Percentiles rank a stretch among this genome's conserved stretches.
These are phyloP conservation scores for Mucor plumbeus DNA, from an alignment of 371 early-diverging fungal species.

Conservation along the genomic window DNA sequence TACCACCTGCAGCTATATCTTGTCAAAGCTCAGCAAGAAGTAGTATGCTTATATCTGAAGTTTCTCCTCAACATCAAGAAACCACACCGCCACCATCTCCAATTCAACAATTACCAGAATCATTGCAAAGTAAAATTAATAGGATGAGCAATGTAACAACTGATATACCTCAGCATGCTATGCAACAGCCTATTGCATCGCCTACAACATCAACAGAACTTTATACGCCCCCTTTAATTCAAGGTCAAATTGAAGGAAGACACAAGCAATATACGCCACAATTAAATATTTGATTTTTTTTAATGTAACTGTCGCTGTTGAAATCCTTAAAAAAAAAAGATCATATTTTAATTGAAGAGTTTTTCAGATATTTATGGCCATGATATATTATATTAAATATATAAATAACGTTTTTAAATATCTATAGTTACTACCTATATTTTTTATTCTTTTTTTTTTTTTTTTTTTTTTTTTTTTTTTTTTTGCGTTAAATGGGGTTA, in stretches of 20 bases:
- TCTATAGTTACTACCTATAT: too few species aligned
- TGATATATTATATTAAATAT: too few species aligned
- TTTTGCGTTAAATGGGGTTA: too few species aligned
- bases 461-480: too few species aligned
- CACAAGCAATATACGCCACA: slow-evolving; percentile 6
- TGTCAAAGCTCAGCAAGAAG: not conserved
- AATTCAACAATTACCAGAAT: not conserved
- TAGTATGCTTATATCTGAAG: not conserved
- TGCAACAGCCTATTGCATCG: not conserved
- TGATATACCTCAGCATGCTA: not conserved
- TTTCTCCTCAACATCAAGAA: slow-evolving; percentile 1
- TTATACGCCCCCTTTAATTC: not conserved
- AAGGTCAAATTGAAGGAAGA: not conserved
- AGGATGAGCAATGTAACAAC: not conserved
- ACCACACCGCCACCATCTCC: slow-evolving; percentile 12
- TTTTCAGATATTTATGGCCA: too few species aligned
- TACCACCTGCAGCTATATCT: not conserved
- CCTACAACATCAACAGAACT: not conserved
- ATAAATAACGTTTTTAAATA: too few species aligned
- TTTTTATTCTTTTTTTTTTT: too few species aligned
- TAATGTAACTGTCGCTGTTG: not conserved
- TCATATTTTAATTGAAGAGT: too few species aligned
- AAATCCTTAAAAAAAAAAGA: too few species aligned
- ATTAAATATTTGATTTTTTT: slow-evolving; percentile 3
- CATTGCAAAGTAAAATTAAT: not conserved